phyloP scores from a whole-genome alignment of 2,329 filamentous ascomycete species.

The Cyanodermella asteris region DNA sequence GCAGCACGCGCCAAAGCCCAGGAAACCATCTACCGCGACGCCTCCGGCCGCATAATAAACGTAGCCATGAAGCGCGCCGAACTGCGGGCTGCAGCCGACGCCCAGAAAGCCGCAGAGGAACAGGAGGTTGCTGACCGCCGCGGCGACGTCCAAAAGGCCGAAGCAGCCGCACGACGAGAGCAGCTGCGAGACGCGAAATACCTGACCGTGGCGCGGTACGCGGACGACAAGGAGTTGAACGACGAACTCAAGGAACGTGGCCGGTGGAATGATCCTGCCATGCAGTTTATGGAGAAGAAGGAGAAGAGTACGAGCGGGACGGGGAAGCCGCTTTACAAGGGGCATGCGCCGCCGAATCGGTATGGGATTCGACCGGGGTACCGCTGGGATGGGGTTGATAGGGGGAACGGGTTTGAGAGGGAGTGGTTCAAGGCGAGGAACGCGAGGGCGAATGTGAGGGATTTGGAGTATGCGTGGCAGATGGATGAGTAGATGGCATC shows the following conservation, averaged over 20 bases:
- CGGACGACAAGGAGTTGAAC: constrained; percentile 78
- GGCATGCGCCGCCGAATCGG: constrained; percentile 66
- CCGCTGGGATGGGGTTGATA: constrained; percentile 91
- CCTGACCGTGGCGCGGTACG: constrained; percentile 56
- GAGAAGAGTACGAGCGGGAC: constrained; percentile 19
- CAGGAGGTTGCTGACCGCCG: constrained; percentile 48
- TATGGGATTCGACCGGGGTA: constrained; percentile 87
- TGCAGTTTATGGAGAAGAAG: constrained; percentile 47
- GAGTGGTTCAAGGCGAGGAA: constrained; percentile 84
- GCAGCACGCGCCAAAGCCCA: constrained; percentile 27
- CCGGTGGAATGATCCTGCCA: constrained; percentile 89
- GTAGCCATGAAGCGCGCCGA: constrained; percentile 78
- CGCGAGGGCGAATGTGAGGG: constrained; percentile 49
- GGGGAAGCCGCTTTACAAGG: constrained; percentile 50
- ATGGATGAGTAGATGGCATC: constrained; percentile 51
- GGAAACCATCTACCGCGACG: constrained; percentile 89
- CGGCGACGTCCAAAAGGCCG: constrained; percentile 63
- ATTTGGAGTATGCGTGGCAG: constrained; percentile 81
- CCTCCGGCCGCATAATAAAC: constrained; percentile 83
- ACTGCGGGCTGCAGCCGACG: constrained; percentile 55
- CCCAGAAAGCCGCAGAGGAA: constrained; percentile 40
- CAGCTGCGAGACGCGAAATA: constrained; percentile 59
- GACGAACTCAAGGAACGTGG: constrained; percentile 51
- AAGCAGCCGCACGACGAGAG: constrained; percentile 42
- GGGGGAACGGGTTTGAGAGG: constrained; percentile 79